Base-by-base conservation (phyloP, 148 eudicot species). In the Pharnaceum exiguum region DNA sequence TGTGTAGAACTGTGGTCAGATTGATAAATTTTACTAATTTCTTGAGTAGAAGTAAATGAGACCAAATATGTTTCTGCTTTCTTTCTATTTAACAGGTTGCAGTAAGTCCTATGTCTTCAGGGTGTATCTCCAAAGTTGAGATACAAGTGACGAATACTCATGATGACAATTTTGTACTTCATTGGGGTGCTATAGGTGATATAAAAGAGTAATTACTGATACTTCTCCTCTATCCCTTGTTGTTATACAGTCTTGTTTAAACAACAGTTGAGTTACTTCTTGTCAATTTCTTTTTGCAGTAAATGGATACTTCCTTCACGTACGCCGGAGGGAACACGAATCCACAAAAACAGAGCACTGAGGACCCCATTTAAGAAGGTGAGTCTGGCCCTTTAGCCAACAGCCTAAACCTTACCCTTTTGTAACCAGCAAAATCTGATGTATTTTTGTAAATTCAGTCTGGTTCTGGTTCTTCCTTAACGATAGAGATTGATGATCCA, bases 401-500 rank as follows among this genome's bases (percentile, higher is more conserved):
- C 1, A 29, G 35, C n/a, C n/a, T n/a, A n/a, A n/a, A n/a, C n/a
- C n/a, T n/a, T n/a, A n/a, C n/a, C n/a, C n/a, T 30, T 51, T 46
- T 37, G 22, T 49, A 25, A 30, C 23, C 29, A 25, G 18, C 49
- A 33, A 26, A 30, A 22, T 30, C 37, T 55, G 18, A 42, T 42
- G 30, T 16, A n/a, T 60, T 48, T 46, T 57, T 74, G 29, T 56
- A 21, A 38, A 55, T 76, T 37, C 73, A 93, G 99, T 85, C 95
- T 62, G 96, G 91, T 48, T 63, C 81, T 63, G 71, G 70, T 73
- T 74, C 82, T 52, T 70, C 59, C 37, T 59, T 93, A 63, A 78
- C 40, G 47, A 65, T 93, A 57, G 96, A 88, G 83, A 82, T 93
- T 75, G 91, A 86, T 51, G 99, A 93, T 71, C 80, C 89, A 44